phyloP scores from a whole-genome alignment of 768 basidiomycete species.

The Termitomyces sp. region DNA sequence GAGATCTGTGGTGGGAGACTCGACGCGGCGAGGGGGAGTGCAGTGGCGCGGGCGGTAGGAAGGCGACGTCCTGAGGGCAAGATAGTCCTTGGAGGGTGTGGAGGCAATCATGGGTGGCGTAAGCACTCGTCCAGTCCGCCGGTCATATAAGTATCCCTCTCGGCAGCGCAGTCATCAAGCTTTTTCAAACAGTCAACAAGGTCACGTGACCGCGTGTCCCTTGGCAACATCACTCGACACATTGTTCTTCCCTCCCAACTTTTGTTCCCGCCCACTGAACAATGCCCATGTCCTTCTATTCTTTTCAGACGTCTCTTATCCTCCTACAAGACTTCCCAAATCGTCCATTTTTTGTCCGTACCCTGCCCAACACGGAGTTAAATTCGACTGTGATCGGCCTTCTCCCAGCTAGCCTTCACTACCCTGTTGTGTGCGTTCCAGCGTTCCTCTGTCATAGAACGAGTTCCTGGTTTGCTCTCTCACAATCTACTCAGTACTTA shows the following conservation, averaged over 20 bases:
- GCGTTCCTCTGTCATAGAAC: not conserved
- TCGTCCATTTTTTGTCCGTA: not conserved
- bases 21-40: constrained; percentile 31
- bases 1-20: constrained; percentile 22
- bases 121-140: constrained; percentile 11
- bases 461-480: not conserved
- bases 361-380: not conserved
- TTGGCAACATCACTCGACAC: constrained; percentile 11
- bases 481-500: not conserved
- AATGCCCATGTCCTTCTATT: not conserved
- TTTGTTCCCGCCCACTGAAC: not conserved
- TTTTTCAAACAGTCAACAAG: constrained; percentile 43
- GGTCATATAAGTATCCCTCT: constrained; percentile 5
- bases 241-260: constrained; percentile 9
- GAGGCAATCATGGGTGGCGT: constrained; percentile 39
- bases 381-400: not conserved
- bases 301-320: not conserved
- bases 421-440: constrained; percentile 1
- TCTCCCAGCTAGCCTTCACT: not conserved
- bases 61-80: constrained; percentile 22
- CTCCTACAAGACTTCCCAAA: not conserved
- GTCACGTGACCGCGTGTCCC: constrained; percentile 39
- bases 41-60: constrained; percentile 26
- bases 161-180: constrained; percentile 17
- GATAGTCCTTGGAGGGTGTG: constrained; percentile 38